phyloP scores from a whole-genome alignment of 225 moss, liverwort and hornwort genomes.

The Rhytidiadelphus loreus region DNA sequence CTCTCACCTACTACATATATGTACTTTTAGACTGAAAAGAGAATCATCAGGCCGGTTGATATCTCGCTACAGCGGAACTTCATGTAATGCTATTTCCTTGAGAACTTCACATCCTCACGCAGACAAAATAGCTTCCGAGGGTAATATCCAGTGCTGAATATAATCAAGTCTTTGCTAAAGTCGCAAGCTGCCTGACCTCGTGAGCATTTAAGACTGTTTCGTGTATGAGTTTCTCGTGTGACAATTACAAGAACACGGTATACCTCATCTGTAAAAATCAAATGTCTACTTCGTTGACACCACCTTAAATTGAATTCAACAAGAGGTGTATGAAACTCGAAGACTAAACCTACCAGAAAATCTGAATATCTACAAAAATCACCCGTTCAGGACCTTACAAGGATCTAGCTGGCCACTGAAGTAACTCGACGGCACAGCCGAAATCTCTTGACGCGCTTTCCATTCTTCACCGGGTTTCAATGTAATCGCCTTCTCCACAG shows the following conservation, averaged over 20 bases:
- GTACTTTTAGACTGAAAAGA: background rate
- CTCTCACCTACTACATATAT: background rate
- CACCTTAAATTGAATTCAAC: constrained; percentile 20
- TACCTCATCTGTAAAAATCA: background rate
- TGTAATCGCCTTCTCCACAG: constrained; percentile 67
- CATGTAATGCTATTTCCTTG: background rate
- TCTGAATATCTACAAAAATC: constrained; percentile 27
- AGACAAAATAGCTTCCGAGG: background rate
- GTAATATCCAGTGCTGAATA: background rate
- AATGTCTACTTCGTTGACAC: constrained; percentile 12
- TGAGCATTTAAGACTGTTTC: background rate
- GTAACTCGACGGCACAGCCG: constrained; percentile 90
- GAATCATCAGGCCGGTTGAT: background rate
- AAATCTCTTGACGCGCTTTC: constrained; percentile 95
- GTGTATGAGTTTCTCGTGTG: constrained; percentile 5
- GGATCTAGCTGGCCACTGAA: constrained; percentile 92
- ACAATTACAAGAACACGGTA: constrained; percentile 15
- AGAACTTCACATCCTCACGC: background rate
- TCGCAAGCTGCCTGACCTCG: constrained; percentile 2
- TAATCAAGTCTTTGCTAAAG: background rate
- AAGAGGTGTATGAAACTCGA: constrained; percentile 5
- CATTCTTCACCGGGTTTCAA: constrained; percentile 93
- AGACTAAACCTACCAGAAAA: constrained; percentile 4
- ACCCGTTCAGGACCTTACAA: constrained; percentile 67
- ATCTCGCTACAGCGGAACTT: background rate